Base-by-base conservation (phyloP, 768 basidiomycete genomes). In the Suillus cothurnatus region DNA sequence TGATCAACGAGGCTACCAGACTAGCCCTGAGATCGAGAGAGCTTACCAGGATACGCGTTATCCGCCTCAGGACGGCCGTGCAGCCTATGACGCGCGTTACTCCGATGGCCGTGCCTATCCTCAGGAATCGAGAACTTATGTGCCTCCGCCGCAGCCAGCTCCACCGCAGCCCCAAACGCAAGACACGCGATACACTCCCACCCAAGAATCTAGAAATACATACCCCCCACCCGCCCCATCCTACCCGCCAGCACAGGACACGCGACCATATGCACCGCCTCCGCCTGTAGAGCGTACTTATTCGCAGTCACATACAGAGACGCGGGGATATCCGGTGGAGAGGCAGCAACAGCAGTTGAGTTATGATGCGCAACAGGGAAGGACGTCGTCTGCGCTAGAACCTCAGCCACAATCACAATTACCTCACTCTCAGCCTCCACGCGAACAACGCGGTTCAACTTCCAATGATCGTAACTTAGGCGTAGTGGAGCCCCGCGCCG, bases 141-240 rank as follows among this genome's bases (percentile, higher is more conserved):
- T 26, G 0, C 36, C 56, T 38, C 57, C 57, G 2, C 66, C 63
- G 38, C 67, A 71, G 31, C 64, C 66, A 21, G 61, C 65, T 61
- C 56, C 66, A n/a, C 74, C 69, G 6, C 76, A 73, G 56, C 58
- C 67, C 21, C 71, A 76, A 32, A 19, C 64, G 23, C 77, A 78
- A 12, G 56, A 57, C 15, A 36, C 56, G 36, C 56, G 57, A 2
- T 58, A 58, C 6, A 58, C 36, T 4, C 36, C 57, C 4, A 39
- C 23, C 5, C 26, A 39, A 28, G 36, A 58, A 26, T 3, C 57
- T 1, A 17, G 38, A 38, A 58, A 58, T 6, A 39, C 57, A 17
- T 58, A 38, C 15, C 57, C 57, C 23, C 57, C 57, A 4, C 36
- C 56, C 17, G 23, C 56, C 1, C 36, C 56, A 11, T 17, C 57